Evolutionary conservation across 2,329 filamentous ascomycete species (phyloP).

Genomic region (Pezicula radicicola): DNA sequence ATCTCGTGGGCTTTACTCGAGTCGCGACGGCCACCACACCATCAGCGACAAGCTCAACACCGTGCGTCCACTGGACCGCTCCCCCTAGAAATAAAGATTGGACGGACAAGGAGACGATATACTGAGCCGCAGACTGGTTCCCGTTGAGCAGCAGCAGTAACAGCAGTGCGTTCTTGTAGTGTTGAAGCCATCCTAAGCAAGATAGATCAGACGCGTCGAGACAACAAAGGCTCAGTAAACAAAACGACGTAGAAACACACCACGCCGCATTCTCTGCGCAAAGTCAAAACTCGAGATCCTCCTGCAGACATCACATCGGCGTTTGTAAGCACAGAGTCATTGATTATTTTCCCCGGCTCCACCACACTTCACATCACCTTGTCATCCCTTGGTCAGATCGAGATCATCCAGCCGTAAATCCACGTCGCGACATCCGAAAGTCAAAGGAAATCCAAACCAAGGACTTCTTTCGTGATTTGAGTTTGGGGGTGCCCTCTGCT

Average conservation of each 20-base stretch:
- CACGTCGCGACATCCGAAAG: neutral
- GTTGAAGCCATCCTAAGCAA: neutral
- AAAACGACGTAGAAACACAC: neutral
- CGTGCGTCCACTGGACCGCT: neutral
- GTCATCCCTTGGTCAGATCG: neutral
- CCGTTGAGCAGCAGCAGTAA: neutral
- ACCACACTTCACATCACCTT: neutral
- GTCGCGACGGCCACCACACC: slow-evolving; percentile 5
- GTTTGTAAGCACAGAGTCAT: neutral
- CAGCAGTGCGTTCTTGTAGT: neutral
- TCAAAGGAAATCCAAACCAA: neutral
- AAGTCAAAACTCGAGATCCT: neutral
- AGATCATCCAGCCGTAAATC: neutral
- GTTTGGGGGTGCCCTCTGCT: neutral
- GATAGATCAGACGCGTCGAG: neutral
- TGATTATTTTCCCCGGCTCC: neutral
- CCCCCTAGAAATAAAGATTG: slow-evolving; percentile 17
- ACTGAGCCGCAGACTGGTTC: slow-evolving; percentile 9
- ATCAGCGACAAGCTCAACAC: slow-evolving; percentile 6
- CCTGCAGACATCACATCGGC: neutral
- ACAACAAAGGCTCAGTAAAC: neutral
- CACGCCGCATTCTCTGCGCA: neutral
- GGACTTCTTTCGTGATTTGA: neutral
- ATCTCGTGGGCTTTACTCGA: neutral
- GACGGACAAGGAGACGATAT: slow-evolving; percentile 12